A percentile compares a stretch with the other conserved stretches of the same genome.
Conservation (phyloP, 176 grass and related monocot genomes). For the Dactylis glomerata region DNA sequence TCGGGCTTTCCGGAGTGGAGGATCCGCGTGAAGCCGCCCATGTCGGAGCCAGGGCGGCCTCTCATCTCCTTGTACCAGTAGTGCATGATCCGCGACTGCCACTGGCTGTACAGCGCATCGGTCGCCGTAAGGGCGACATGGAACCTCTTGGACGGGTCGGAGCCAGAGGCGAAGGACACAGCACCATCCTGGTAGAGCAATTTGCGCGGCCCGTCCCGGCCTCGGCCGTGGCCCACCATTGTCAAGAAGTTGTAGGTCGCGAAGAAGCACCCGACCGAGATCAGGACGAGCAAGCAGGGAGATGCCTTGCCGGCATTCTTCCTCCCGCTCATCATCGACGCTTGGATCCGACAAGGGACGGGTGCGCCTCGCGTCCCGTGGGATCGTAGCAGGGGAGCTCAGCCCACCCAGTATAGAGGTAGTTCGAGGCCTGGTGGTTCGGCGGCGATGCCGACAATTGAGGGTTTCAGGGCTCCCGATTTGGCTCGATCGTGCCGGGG, state of each 20-base stretch:
- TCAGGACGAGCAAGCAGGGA: slow-evolving; percentile 47
- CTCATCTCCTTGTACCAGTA: slow-evolving; percentile 93
- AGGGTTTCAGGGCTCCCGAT: not conserved
- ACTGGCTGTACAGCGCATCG: slow-evolving; percentile 88
- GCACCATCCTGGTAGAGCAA: slow-evolving; percentile 25
- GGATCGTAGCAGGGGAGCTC: not conserved
- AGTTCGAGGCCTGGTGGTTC: not conserved
- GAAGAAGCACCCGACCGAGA: slow-evolving; percentile 59
- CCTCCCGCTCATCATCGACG: slow-evolving; percentile 41
- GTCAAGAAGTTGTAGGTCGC: slow-evolving; percentile 88
- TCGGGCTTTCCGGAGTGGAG: slow-evolving; percentile 87
- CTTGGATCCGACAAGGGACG: not conserved
- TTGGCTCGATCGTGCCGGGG: not conserved
- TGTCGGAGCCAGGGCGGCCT: slow-evolving; percentile 56
- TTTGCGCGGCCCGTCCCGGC: slow-evolving; percentile 29
- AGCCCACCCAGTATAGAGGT: not conserved
- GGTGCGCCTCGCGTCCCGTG: not conserved
- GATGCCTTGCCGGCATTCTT: slow-evolving; percentile 56
- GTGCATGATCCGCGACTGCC: slow-evolving; percentile 95
- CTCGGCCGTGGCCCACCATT: slow-evolving; percentile 39
- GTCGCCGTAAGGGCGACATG: slow-evolving; percentile 91
- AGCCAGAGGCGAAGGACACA: not conserved
- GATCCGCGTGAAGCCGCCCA: slow-evolving; percentile 96
- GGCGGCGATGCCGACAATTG: not conserved
- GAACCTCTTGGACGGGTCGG: slow-evolving; percentile 62